Evolutionary conservation across 805 yeast genomes (phyloP), one percentile per base, ranked within the genome.

Genomic region (Brettanomyces bruxellensis): DNA sequence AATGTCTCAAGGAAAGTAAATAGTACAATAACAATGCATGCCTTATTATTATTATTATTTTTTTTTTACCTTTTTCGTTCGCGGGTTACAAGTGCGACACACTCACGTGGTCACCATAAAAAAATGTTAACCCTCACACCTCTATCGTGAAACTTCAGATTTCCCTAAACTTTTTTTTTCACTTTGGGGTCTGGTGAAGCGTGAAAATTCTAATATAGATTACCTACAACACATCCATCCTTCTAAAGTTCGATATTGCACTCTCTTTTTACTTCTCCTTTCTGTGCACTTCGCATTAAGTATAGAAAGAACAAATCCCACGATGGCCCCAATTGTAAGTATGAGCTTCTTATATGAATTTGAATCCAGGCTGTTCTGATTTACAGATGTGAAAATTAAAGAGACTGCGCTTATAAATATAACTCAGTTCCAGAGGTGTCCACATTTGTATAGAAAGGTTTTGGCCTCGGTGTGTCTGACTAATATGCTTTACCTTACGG

Each of bases 321-420:
- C 41, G 56, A 63, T 63, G 67, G 67, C 67, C 57, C 67, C 67
- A 63, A 61, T 63, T 48, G 67, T 63, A 63, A 51, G 67, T 63
- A 50, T 49, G 14, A 40, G 12, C 41, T 25, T 28, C 3, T 2
- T 18, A 18, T 18, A 18, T 18, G 18, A 18, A 18, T 18, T 28
- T 28, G 32, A 28, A 28, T 28, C 32, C 32, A 28, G 32, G 32
- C 32, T 28, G 32, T 28, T 28, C 32, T 28, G 32, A 28, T 28
- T 28, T 28, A 28, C 32, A 28, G 32, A 28, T 28, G 32, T 28
- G 32, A 28, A 9, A 2, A 28, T 28, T 28, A 9, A 28, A 7
- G 32, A 28, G 3, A 28, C n/a, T n/a, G 23, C 13, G 9, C n/a
- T 18, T 35, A 6, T 11, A 25, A 1, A 35, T 42, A 23, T 44